phyloP scores from a whole-genome alignment of 306 rosid genomes.

The Cyamopsis tetragonoloba region DNA sequence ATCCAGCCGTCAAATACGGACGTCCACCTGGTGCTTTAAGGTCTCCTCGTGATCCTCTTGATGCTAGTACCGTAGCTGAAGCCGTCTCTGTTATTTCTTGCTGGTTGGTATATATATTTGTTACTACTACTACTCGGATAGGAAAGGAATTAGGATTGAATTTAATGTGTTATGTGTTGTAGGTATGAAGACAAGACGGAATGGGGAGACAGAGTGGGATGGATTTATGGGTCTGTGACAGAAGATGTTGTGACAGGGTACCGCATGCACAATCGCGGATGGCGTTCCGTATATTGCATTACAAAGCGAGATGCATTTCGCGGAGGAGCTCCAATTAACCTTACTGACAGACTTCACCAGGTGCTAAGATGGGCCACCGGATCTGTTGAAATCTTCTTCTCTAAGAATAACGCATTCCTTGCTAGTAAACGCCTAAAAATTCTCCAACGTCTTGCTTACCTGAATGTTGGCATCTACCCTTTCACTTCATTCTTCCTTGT shows the following conservation, averaged over 20 bases:
- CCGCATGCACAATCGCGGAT: conserved; percentile 60
- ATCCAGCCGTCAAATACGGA: conserved; percentile 65
- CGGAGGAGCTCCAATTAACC: conserved; percentile 51
- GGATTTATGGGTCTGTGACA: conserved; percentile 60
- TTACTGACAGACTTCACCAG: conserved; percentile 48
- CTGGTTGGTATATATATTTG: conserved; percentile 43
- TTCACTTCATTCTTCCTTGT: conserved; percentile 51
- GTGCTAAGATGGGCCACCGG: conserved; percentile 62
- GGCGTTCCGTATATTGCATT: conserved; percentile 54
- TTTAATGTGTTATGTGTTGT: not conserved
- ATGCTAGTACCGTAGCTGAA: conserved; percentile 72
- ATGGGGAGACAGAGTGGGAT: conserved; percentile 60
- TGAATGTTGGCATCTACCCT: conserved; percentile 51
- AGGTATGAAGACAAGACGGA: conserved; percentile 65
- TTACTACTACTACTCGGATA: too few species aligned
- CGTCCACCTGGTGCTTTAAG: conserved; percentile 67
- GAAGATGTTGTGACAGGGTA: conserved; percentile 57
- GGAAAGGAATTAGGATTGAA: too few species aligned
- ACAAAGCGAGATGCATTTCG: conserved; percentile 53
- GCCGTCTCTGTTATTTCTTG: conserved; percentile 83
- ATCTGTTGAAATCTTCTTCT: conserved; percentile 55
- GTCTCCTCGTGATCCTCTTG: conserved; percentile 80
- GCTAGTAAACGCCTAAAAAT: conserved; percentile 31
- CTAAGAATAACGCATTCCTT: conserved; percentile 44
- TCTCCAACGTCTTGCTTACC: conserved; percentile 47